phyloP scores from a whole-genome alignment of 1,139 yeast species.

The Hemisphaericaspora xylanilytica region DNA sequence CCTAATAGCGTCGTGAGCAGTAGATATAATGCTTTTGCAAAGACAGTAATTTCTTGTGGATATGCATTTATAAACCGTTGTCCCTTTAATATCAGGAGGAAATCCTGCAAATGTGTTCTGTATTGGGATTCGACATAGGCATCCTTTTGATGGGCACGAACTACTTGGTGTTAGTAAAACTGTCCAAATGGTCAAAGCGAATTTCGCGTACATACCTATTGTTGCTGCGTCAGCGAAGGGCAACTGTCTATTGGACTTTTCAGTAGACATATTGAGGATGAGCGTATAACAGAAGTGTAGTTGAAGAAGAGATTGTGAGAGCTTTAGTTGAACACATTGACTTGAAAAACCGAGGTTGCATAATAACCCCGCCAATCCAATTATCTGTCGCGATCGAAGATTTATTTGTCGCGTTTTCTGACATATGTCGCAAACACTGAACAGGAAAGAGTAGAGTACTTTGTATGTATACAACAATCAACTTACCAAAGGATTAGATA shows the following conservation, averaged over 20 bases:
- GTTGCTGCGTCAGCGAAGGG: constrained; percentile 52
- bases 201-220: constrained; percentile 33
- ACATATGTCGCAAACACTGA: background rate
- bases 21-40: constrained; percentile 60
- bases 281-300: background rate
- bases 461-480: too few relatives aligned
- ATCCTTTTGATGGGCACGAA: constrained; percentile 89
- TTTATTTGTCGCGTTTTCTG: background rate
- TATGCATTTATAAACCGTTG: constrained; percentile 66
- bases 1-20: constrained; percentile 72
- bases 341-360: background rate
- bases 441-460: too few relatives aligned
- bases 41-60: constrained; percentile 59
- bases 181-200: too few relatives aligned
- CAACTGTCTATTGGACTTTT: constrained; percentile 22
- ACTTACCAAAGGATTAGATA: too few relatives aligned
- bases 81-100: constrained; percentile 56
- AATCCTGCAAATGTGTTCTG: constrained; percentile 54
- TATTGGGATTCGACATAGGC: constrained; percentile 62
- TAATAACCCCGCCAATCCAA: background rate
- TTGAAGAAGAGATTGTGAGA: background rate
- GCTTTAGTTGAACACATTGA: background rate
- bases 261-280: background rate
- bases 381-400: background rate
- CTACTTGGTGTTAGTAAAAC: constrained; percentile 18